phyloP scores from a whole-genome alignment of 139 green algal genomes.

The Picochlorum sp. region DNA sequence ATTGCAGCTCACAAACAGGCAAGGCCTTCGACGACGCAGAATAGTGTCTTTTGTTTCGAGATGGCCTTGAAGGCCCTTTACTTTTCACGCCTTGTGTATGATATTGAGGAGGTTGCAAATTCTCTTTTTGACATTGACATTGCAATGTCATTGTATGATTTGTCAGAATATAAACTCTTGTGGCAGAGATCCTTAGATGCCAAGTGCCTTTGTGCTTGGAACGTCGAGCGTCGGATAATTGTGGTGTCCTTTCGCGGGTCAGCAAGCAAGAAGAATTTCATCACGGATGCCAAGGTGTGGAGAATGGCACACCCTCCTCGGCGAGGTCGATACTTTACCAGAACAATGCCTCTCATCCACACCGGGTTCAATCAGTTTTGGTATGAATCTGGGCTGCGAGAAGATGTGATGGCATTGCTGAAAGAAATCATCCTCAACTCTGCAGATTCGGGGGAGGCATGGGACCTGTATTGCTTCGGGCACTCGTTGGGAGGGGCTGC shows the following conservation, averaged over 20 bases:
- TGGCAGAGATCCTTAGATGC: not conserved
- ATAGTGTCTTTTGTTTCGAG: slow-evolving; percentile 41
- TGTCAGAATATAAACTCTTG: not conserved
- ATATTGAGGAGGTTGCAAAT: not conserved
- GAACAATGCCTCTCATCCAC: slow-evolving; percentile 21
- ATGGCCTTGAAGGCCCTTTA: slow-evolving; percentile 51
- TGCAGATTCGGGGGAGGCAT: not conserved
- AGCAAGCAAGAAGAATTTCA: not conserved
- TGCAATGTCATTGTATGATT: not conserved
- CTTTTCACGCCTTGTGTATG: slow-evolving; percentile 39
- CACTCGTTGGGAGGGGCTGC: not conserved
- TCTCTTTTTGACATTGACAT: not conserved
- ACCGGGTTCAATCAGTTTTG: slow-evolving; percentile 11
- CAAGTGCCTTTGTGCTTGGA: not conserved
- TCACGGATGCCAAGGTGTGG: not conserved
- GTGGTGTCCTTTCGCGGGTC: not conserved
- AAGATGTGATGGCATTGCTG: slow-evolving; percentile 9
- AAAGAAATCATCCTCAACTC: not conserved
- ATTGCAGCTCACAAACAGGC: not conserved
- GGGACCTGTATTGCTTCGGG: not conserved
- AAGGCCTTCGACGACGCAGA: not conserved
- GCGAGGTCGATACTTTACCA: slow-evolving; percentile 14
- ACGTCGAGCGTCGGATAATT: not conserved
- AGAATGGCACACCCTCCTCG: slow-evolving; percentile 16
- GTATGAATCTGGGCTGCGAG: not conserved